These are phyloP conservation scores for Arctostaphylos glauca DNA, from an alignment of 148 eudicot species.

Conservation along the genomic window DNA sequence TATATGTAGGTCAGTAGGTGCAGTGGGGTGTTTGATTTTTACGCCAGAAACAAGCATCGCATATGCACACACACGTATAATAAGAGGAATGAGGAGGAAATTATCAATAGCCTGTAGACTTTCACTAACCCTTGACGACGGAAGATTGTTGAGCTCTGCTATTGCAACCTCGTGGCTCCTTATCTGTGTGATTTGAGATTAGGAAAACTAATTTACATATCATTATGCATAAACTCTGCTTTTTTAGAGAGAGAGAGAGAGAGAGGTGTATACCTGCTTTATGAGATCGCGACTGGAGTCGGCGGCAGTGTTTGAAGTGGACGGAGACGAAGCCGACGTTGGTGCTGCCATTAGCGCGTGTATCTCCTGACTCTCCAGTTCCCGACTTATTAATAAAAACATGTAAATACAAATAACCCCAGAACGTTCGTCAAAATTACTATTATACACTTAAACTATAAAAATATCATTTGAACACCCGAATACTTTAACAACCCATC, in stretches of 20 bases:
- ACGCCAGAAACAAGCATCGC: not conserved
- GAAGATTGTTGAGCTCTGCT: slow-evolving; percentile 60
- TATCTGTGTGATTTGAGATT: slow-evolving; percentile 30
- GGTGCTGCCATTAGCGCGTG: slow-evolving; percentile 5
- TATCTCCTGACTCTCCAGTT: too few species aligned
- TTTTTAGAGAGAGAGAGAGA: not conserved
- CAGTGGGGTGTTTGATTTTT: not conserved
- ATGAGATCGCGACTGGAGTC: not conserved
- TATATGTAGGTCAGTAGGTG: not conserved
- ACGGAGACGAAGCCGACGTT: not conserved
- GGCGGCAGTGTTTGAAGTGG: not conserved
- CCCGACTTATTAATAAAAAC: too few species aligned
- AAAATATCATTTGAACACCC: too few species aligned
- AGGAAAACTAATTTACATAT: not conserved
- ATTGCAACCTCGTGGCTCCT: slow-evolving; percentile 67
- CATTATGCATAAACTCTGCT: not conserved
- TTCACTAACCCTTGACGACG: slow-evolving; percentile 49
- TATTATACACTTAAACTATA: too few species aligned
- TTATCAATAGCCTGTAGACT: not conserved
- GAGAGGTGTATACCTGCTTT: not conserved
- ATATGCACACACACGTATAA: not conserved
- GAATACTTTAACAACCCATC: too few species aligned
- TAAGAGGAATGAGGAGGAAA: not conserved
- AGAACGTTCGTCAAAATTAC: too few species aligned
- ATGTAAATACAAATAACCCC: too few species aligned